Base-by-base conservation (phyloP, 1,284 basidiomycete genomes). In the Anthracocystis walkeri region DNA sequence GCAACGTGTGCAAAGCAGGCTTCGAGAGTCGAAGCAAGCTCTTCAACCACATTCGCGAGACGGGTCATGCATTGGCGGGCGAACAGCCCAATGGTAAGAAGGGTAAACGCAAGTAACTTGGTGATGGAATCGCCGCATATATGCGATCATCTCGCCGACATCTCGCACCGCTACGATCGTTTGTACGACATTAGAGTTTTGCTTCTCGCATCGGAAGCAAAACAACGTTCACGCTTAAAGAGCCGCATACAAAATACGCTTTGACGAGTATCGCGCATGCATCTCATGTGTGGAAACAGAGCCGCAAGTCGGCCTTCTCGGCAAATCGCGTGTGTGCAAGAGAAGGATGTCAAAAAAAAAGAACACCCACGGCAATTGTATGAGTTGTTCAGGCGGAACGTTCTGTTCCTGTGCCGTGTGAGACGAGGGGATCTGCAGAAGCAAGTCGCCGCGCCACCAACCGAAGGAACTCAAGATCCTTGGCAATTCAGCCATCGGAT, bases 21-120 rank as follows among this genome's bases (percentile, higher is more conserved):
- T 96, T 95, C 81, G 84, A 88, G 0, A 93, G 90, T 79, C 90
- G 90, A 68, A 93, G 92, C 1, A 92, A 92, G 81, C 86, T 96
- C 12, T 96, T 96, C 80, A 86, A 86, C 38, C 93, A 93, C 84
- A 89, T 95, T 78, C 89, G 88, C 40, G 89, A 90, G 46, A 89
- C 89, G 7, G 92, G 91, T 0, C 94, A 96, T 85, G 92, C 92
- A 1, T 81, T 89, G 29, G 91, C 90, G 11, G 66, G 60, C 29
- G 64, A 64, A 11, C 59, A 70, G 51, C 48, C 48, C 1, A 42
- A 52, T 6, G 45, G 49, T 6, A 65, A 67, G 50, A 75, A 67
- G 38, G 64, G 60, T 2, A 52, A 38, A 16, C 48, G 62, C 11
- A 65, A 49, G 58, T 67, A 51, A 41, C n/a, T n/a, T n/a, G n/a